Evolutionary conservation across 495 filamentous ascomycete species (phyloP).

Genomic region (Aspergillus saccharolyticus): DNA sequence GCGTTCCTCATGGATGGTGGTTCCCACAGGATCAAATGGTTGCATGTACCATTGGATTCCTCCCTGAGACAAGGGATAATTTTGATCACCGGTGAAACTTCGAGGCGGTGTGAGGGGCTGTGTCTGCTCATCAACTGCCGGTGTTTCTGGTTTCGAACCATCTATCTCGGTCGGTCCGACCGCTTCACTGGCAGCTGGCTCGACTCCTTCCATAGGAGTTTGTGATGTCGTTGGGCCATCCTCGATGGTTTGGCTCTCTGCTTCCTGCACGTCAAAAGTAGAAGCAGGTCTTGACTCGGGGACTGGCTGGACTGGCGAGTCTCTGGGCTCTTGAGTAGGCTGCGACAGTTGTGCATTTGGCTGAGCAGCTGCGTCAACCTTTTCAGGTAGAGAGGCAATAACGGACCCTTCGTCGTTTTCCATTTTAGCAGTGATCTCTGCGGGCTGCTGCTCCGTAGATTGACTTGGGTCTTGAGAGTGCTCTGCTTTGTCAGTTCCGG

Average conservation of each 20-base stretch:
- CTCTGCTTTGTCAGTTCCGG: conserved; percentile 20
- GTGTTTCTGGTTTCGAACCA: conserved; percentile 37
- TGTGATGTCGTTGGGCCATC: conserved; percentile 6
- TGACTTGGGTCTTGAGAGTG: conserved; percentile 5
- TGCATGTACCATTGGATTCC: conserved; percentile 88
- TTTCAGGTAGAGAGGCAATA: conserved; percentile 5
- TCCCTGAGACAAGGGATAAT: conserved; percentile 58
- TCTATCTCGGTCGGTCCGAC: conserved; percentile 25
- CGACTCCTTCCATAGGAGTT: conserved; percentile 8
- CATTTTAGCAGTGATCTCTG: conserved; percentile 19
- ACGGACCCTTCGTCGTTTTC: conserved; percentile 11
- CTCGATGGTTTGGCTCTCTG: conserved; percentile 2
- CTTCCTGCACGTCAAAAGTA: not conserved
- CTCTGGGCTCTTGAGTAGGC: not conserved
- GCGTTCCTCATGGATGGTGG: conserved; percentile 67
- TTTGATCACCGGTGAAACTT: conserved; percentile 46
- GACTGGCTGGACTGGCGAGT: conserved; percentile 2
- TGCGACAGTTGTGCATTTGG: conserved; percentile 7
- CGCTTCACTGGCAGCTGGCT: conserved; percentile 13
- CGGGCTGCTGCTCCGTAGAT: conserved; percentile 21
- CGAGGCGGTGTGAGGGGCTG: conserved; percentile 41
- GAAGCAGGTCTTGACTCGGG: not conserved
- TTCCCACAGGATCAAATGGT: conserved; percentile 72
- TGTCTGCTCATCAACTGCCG: conserved; percentile 16
- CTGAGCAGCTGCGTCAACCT: conserved; percentile 4